Conservation (phyloP, 345 rosid genomes). For the Rhodamnia argentea region DNA sequence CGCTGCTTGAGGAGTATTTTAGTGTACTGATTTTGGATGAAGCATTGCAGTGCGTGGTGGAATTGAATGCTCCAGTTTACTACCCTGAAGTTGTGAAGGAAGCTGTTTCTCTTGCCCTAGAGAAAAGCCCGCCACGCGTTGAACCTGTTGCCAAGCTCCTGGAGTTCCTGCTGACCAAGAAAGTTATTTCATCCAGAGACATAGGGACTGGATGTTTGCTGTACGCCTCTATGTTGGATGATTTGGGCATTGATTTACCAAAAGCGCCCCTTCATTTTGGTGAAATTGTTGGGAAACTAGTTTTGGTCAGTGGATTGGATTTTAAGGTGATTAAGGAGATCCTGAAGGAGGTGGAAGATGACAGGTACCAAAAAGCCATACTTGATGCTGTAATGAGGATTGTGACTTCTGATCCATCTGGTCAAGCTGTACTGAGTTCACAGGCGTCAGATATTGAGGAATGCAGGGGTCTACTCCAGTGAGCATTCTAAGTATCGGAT, state of each 20-base stretch:
- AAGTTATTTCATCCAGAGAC: constrained; percentile 39
- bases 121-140: constrained; percentile 57
- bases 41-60: constrained; percentile 70
- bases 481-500: background rate
- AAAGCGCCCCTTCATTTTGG: constrained; percentile 76
- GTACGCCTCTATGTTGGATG: constrained; percentile 65
- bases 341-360: constrained; percentile 60
- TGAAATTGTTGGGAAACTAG: constrained; percentile 55
- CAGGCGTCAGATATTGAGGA: constrained; percentile 51
- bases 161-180: constrained; percentile 37
- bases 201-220: constrained; percentile 55
- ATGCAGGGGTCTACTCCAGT: constrained; percentile 43
- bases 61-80: constrained; percentile 54
- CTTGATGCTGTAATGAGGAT: constrained; percentile 39
- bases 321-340: constrained; percentile 49
- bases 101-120: constrained; percentile 65
- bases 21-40: constrained; percentile 43
- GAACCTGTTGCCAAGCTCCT: constrained; percentile 44
- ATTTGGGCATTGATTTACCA: constrained; percentile 77
- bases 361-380: constrained; percentile 38
- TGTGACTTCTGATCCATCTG: constrained; percentile 21
- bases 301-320: constrained; percentile 36
- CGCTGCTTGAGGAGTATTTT: constrained; percentile 75
- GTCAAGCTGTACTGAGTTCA: constrained; percentile 29
- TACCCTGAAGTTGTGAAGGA: constrained; percentile 80